These are phyloP conservation scores for Globisporangium parvum DNA, from an alignment of 352 stramenopile genomes.

Conservation along the genomic window DNA sequence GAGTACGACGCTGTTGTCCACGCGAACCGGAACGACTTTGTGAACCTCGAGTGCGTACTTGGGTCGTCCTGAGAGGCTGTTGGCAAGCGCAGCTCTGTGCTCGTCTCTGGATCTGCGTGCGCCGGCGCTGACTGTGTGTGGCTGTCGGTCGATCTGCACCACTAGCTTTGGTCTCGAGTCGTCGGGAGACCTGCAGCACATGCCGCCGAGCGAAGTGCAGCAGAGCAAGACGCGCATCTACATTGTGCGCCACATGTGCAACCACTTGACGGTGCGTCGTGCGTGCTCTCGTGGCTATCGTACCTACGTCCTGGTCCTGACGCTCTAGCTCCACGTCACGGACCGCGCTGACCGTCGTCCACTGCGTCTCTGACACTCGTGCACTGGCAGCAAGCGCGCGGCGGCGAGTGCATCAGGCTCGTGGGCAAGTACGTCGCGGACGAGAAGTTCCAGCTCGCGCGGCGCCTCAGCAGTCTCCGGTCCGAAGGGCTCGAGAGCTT, in stretches of 20 bases:
- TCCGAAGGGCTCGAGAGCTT: constrained; percentile 63
- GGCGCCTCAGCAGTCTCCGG: constrained; percentile 45
- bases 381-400: constrained; percentile 38
- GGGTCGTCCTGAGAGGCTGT: not conserved
- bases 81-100: not conserved
- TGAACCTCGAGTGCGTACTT: constrained; percentile 59
- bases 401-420: constrained; percentile 49
- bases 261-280: constrained; percentile 57
- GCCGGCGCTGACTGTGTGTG: not conserved
- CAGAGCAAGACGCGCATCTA: constrained; percentile 43
- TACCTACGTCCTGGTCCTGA: too few species aligned
- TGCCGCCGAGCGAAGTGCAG: constrained; percentile 13
- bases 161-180: constrained; percentile 55
- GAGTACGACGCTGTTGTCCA: constrained; percentile 46
- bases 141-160: not conserved
- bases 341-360: not conserved
- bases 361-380: not conserved
- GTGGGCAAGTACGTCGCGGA: constrained; percentile 46
- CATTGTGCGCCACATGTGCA: constrained; percentile 70
- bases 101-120: not conserved
- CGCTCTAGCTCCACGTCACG: not conserved
- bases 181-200: constrained; percentile 5
- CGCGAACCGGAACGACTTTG: constrained; percentile 46
- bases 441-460: constrained; percentile 63
- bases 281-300: not conserved